These are phyloP conservation scores for Phragmites australis DNA, from an alignment of 176 grass and related monocot genomes.

Conservation along the genomic window DNA sequence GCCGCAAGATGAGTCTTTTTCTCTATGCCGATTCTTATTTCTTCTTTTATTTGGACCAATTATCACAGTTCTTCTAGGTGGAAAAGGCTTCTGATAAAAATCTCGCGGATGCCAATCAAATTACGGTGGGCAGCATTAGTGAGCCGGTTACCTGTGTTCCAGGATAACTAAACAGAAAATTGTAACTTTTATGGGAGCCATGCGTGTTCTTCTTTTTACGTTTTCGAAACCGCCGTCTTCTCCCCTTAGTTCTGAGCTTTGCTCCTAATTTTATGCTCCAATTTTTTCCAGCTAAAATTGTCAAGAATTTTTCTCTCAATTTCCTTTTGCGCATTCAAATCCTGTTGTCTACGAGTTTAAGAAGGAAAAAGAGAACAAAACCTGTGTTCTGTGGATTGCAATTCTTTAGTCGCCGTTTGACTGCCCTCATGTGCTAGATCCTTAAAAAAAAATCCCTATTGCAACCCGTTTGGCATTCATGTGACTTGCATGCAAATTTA, in stretches of 20 bases:
- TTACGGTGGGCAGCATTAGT: too few relatives aligned
- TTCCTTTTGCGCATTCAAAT: conserved; percentile 33
- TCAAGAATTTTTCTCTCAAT: neutral
- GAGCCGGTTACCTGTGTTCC: too few relatives aligned
- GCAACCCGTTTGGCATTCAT: conserved; percentile 44
- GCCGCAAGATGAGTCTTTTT: neutral
- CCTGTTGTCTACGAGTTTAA: neutral
- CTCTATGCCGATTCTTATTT: too few relatives aligned
- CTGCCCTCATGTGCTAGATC: conserved; percentile 46
- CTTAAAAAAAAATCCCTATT: conserved; percentile 23
- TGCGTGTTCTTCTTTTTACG: neutral
- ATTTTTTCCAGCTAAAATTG: neutral
- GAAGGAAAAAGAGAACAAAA: neutral
- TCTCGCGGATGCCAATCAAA: too few relatives aligned
- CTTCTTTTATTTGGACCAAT: neutral
- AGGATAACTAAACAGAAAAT: neutral
- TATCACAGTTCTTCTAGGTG: neutral
- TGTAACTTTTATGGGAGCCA: neutral
- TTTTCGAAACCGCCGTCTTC: too few relatives aligned
- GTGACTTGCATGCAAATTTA: conserved; percentile 46
- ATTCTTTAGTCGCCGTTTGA: conserved; percentile 57
- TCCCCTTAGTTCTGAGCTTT: neutral
- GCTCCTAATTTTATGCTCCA: neutral
- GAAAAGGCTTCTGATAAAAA: neutral
- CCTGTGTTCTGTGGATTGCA: conserved; percentile 28